Base-by-base conservation (phyloP, 768 basidiomycete species). In the Boletus pseudopeckii region DNA sequence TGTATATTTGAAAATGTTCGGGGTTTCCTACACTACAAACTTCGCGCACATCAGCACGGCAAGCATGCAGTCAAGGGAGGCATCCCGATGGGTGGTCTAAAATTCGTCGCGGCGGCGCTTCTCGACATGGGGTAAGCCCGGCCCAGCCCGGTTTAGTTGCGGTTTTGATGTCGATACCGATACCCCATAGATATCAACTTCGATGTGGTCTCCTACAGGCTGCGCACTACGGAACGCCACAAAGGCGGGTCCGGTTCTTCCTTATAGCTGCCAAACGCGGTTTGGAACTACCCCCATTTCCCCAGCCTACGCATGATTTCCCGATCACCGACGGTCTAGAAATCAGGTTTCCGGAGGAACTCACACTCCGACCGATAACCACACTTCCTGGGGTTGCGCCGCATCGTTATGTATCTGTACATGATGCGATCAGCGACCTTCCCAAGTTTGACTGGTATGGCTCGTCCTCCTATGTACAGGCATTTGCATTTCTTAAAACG, bases 381-480 rank as follows among this genome's bases (percentile, higher is more conserved):
- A 74, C 76, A 0, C 62, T 68, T 4, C 54, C 60, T 20, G 88
- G 88, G 0, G 76, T 74, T 2, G 84, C 83, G 1, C 78, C 80
- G 0, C 81, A 85, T 64, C 73, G 71, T 8, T 74, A 74, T 57
- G 80, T 90, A 20, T 80, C 81, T 0, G 78, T 90, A 39, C 77
- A 80, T 20, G 88, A 90, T 63, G 88, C 90, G 1, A 89, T 92
- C 45, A 72, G 77, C 3, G 90, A 92, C 64, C 72, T 92, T 9
- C 83, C 80, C 3, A 76, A 68, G 4, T 92, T 86, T 65, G 85
- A 92, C 52, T 92, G 88, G 90, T 89, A 63, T 9, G 74, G 3
- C 48, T 7, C n/a, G 14, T 45, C 30, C 32, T 37, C 18, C 7
- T 17, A 4, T 18, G 2, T 42, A 6, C 9, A 13, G 17, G 10